phyloP scores from a whole-genome alignment of 345 rosid genomes.

The Cochlearia excelsa region DNA sequence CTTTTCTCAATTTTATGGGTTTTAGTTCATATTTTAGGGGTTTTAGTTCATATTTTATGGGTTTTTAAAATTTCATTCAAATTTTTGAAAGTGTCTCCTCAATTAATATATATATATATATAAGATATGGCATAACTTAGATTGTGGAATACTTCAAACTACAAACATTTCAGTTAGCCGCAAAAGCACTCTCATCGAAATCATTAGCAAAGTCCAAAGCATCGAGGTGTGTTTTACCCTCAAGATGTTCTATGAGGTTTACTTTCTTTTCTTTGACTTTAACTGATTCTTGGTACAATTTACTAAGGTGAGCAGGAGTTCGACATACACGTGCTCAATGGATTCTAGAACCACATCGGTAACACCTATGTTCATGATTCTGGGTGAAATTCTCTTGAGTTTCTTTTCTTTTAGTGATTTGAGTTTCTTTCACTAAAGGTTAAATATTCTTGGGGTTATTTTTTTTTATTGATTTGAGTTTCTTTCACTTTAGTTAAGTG shows the following conservation, averaged over 20 bases:
- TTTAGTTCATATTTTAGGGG: too few species aligned
- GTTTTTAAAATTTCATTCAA: too few species aligned
- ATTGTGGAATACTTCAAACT: neutral
- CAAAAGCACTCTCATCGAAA: neutral
- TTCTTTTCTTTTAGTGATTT: neutral
- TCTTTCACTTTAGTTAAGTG: neutral
- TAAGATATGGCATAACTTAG: neutral
- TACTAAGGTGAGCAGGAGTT: neutral
- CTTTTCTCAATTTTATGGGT: too few species aligned
- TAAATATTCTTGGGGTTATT: too few species aligned
- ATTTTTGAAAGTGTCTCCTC: too few species aligned
- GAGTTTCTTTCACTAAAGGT: too few species aligned
- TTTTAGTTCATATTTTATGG: too few species aligned
- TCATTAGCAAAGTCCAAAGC: neutral
- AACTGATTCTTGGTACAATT: neutral
- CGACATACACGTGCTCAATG: neutral
- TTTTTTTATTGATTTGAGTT: neutral
- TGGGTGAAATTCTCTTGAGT: neutral
- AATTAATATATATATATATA: too few species aligned
- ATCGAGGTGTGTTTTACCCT: neutral
- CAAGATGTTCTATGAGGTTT: neutral
- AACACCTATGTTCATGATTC: neutral
- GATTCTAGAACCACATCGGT: neutral
- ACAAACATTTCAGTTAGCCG: neutral
- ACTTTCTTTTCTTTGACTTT: neutral